Evolutionary conservation across 441 rosid species (phyloP), one percentile per base, ranked within the genome.

Genomic region (Populus hybrid): DNA sequence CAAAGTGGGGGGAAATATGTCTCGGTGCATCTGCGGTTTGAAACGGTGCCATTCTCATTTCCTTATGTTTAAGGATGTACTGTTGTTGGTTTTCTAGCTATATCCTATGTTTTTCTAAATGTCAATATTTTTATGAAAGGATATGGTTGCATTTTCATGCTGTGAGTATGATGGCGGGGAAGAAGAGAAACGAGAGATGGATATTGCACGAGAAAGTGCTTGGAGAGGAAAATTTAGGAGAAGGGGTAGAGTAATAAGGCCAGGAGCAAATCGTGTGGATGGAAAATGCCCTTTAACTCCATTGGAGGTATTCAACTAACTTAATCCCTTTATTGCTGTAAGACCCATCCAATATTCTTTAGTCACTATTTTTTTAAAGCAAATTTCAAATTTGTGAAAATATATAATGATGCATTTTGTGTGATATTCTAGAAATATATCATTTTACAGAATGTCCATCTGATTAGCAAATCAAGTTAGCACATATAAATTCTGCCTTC

Each of bases 11-110:
- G 96, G 31, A 88, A 88, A 86, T 96, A 96, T 83, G 94, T 93
- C 53, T 96, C 99, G 6, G 98, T 94, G 83, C 99, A 96, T 89
- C 99, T 96, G 74, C 93, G 98, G 56, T 94, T 96, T 86, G 99
- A 94, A 90, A 86, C 79, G 94, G 98, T 96, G 64, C 59, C 61
- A 74, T 69, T 73, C 53, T 71, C 9, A 59, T 79, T 76, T 66
- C 61, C 76, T 28, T 26, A n/a, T 28, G 33, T 14, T 29, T 12
- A 75, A 50, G 42, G 33, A 64, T 8, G 28, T 3, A 8, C 42
- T 26, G 9, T 14, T 71, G 18, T 1, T 2, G 29, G 29, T 45
- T 71, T 74, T 16, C 12, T 80, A 36, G 64, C 29, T 68, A 18
- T 24, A 18, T 24, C 10, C 11, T 69, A 56, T 74, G 69, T 24